phyloP scores from a whole-genome alignment of 257 asterid genomes.

The Solanum pimpinellifolium region DNA sequence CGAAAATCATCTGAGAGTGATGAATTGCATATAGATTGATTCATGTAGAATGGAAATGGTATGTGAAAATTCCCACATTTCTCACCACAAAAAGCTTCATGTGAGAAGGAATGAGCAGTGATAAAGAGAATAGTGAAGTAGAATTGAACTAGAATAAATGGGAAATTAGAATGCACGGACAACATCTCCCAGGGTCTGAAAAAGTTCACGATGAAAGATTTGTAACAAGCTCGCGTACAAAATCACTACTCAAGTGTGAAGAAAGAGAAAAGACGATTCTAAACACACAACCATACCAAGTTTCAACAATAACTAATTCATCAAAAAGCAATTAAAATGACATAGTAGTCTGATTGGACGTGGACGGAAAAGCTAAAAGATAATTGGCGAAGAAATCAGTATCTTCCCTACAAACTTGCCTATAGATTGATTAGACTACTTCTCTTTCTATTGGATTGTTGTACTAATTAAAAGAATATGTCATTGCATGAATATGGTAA shows the following conservation, averaged over 20 bases:
- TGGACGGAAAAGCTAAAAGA: not conserved
- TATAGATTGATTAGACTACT: not conserved
- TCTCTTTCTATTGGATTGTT: not conserved
- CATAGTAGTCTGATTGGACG: not conserved
- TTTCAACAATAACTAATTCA: not conserved
- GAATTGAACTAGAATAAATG: not conserved
- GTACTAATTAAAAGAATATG: not conserved
- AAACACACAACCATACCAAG: not conserved
- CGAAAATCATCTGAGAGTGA: constrained; percentile 20
- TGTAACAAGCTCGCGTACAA: not conserved
- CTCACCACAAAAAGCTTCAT: not conserved
- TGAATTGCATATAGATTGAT: not conserved
- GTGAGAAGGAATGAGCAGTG: not conserved
- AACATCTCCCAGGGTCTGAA: not conserved
- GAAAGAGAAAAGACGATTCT: not conserved
- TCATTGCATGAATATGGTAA: not conserved
- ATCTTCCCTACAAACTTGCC: not conserved
- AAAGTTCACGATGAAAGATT: not conserved
- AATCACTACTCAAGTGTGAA: not conserved
- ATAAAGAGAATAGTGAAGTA: not conserved
- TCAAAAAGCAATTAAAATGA: not conserved
- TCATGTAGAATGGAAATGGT: constrained; percentile 50
- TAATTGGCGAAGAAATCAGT: not conserved
- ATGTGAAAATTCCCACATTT: constrained; percentile 31
- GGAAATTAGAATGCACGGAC: not conserved